Evolutionary conservation across 805 yeast genomes (phyloP).

Genomic region (Tanozyma kutaoensis): DNA sequence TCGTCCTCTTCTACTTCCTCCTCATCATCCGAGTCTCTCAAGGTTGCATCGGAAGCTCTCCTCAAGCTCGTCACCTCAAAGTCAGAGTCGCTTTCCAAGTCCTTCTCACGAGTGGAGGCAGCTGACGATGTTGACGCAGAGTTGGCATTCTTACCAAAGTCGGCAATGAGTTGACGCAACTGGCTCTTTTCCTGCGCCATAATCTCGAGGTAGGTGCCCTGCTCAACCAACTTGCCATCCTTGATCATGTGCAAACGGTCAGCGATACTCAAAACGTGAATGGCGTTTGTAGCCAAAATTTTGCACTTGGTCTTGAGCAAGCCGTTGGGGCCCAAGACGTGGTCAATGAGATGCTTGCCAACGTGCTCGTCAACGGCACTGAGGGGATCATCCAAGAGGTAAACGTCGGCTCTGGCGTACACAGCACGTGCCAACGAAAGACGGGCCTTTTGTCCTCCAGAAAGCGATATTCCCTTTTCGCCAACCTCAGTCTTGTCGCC

Average conservation of each 20-base stretch:
- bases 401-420: conserved; percentile 85
- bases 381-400: conserved; percentile 80
- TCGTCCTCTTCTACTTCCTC: conserved; percentile 23
- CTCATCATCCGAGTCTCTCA: conserved; percentile 22
- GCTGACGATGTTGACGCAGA: conserved; percentile 4
- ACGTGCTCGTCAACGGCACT: conserved; percentile 98
- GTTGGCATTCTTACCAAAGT: conserved; percentile 38
- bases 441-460: conserved; percentile 98
- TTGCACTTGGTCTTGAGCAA: conserved; percentile 61
- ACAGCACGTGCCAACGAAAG: conserved; percentile 91
- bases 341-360: conserved; percentile 69
- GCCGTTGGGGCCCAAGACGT: conserved; percentile 76
- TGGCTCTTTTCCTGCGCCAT: conserved; percentile 31
- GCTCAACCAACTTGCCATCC: conserved; percentile 56
- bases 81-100: conserved; percentile 17
- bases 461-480: conserved; percentile 90
- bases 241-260: conserved; percentile 54
- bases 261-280: conserved; percentile 70
- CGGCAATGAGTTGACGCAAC: conserved; percentile 41
- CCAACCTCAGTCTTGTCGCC: conserved; percentile 93
- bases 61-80: conserved; percentile 28
- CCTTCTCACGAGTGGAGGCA: conserved; percentile 10
- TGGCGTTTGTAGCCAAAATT: conserved; percentile 76
- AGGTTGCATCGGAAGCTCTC: conserved; percentile 50
- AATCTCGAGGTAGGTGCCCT: conserved; percentile 46